Conservation (phyloP, 177 flowering plant species). For the Vitis hybrid region DNA sequence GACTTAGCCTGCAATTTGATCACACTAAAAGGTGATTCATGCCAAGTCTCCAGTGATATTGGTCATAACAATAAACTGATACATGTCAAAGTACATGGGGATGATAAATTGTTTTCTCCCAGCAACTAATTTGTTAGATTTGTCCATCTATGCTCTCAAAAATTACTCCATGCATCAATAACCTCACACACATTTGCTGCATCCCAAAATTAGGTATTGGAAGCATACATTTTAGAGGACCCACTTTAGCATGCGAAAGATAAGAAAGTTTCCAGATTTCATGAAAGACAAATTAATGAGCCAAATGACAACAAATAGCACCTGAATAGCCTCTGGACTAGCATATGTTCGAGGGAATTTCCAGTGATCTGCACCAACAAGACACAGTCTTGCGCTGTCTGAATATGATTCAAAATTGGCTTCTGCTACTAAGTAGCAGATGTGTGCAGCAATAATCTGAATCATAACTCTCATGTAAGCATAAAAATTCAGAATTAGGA, state of each 20-base stretch:
- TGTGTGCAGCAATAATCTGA: constrained; percentile 91
- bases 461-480: constrained; percentile 8
- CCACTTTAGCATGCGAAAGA: neutral
- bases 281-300: neutral
- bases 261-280: neutral
- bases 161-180: neutral
- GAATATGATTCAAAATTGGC: constrained; percentile 91
- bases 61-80: no score
- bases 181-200: neutral
- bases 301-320: constrained; percentile 18
- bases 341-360: constrained; percentile 92
- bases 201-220: neutral
- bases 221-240: neutral
- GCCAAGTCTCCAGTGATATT: no score
- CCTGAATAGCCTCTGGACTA: constrained; percentile 99
- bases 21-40: no score
- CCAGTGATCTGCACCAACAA: constrained; percentile 94
- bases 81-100: no score
- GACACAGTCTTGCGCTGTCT: constrained; percentile 88
- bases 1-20: no score
- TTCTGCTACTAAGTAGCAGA: constrained; percentile 93
- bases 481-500: neutral
- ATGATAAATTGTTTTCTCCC: no score
- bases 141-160: no score
- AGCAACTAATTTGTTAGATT: no score